Evolutionary conservation across 2,329 filamentous ascomycete species (phyloP), one percentile per base, ranked within the genome.

Genomic region (Trichoderma sp.): DNA sequence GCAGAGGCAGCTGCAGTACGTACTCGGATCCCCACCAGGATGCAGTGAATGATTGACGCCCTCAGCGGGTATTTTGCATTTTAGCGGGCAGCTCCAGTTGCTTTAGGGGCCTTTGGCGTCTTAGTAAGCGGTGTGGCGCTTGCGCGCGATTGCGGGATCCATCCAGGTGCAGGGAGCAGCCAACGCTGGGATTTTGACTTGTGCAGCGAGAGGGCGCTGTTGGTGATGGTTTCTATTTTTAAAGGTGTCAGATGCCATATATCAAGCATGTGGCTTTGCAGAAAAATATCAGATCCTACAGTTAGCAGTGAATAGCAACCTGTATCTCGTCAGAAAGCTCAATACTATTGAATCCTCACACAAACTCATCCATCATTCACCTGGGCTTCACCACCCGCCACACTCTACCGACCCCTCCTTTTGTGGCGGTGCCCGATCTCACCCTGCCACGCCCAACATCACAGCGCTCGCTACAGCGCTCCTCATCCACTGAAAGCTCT

Each of bases 401-500:
- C 54, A n/a, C 8, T 15, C 42, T 15, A 19, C 27, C 34, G 15
- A 65, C 67, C 67, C 67, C 67, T 64, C 67, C 67, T 58, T 68
- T 61, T 58, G 67, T 68, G 67, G 67, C 67, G 65, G 50, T 37
- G 58, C 29, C 50, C 27, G 27, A 37, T 34, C 2, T 10, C 53
- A 25, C 19, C 35, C 15, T 8, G 42, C 25, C 39, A 12, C 25
- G 22, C 48, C 19, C 50, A 34, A 32, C 27, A 35, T 2, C 35
- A n/a, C n/a, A 53, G 60, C 35, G 25, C 22, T 42, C 27, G 35
- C 34, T 22, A 35, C 22, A 27, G 59, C 45, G 15, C 35, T 17
- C 17, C 35, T 42, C 37, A 19, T 29, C 27, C 22, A 25, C 37
- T 50, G n/a, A n/a, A 50, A 22, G n/a, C 34, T 15, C n/a, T 39